Conservation (phyloP, 2,329 filamentous ascomycete genomes). For the Cryphonectria nitschkei region DNA sequence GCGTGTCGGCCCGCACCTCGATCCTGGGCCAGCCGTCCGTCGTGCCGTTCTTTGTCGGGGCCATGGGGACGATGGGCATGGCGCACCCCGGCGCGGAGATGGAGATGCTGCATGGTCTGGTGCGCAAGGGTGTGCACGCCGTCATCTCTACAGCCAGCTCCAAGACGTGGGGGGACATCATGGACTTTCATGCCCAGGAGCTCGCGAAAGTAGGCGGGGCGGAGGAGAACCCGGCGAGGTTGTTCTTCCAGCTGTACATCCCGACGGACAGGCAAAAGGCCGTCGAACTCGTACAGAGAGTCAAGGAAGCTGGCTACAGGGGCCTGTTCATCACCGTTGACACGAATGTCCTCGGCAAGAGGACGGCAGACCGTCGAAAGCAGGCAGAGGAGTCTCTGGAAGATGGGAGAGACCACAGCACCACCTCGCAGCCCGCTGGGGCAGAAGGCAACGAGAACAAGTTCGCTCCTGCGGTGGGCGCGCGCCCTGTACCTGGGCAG, state of each 20-base stretch:
- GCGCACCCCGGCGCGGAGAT: conserved; percentile 47
- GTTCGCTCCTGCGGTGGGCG: conserved; percentile 27
- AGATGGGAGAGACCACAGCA: conserved; percentile 26
- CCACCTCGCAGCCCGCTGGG: neutral
- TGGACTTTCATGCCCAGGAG: conserved; percentile 40
- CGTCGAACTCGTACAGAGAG: conserved; percentile 39
- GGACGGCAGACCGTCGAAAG: conserved; percentile 32
- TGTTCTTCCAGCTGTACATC: conserved; percentile 42
- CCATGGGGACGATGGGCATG: conserved; percentile 49
- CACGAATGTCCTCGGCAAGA: conserved; percentile 32
- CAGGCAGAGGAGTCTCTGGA: conserved; percentile 29
- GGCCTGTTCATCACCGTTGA: conserved; percentile 46
- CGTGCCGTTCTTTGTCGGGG: conserved; percentile 54
- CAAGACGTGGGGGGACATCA: conserved; percentile 40
- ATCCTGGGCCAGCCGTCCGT: conserved; percentile 50
- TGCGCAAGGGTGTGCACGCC: conserved; percentile 50
- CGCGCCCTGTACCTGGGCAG: conserved; percentile 22
- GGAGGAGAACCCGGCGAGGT: conserved; percentile 25
- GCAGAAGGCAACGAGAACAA: conserved; percentile 20
- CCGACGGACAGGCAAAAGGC: conserved; percentile 40
- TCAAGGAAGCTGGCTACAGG: conserved; percentile 41
- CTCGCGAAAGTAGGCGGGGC: conserved; percentile 35
- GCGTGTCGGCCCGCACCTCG: conserved; percentile 31
- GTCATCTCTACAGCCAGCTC: conserved; percentile 30
- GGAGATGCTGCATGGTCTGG: conserved; percentile 52